Evolutionary conservation across 78 protist species (phyloP).

Genomic region (Bodo saltans): DNA sequence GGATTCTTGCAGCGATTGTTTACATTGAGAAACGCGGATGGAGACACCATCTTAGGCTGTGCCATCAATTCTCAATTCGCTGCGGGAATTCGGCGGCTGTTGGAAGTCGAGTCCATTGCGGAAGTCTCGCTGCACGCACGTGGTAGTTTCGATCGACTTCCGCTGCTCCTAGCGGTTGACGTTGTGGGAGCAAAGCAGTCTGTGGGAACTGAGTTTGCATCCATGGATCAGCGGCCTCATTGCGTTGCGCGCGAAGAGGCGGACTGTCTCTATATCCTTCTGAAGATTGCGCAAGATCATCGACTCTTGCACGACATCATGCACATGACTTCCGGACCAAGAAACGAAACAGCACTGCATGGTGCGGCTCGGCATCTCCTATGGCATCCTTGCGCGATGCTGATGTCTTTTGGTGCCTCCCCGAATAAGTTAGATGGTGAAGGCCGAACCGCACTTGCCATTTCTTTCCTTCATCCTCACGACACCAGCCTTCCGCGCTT

Average conservation of each 20-base stretch:
- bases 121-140: neutral
- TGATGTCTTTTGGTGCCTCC: neutral
- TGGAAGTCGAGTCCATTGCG: neutral
- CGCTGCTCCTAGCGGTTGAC: neutral
- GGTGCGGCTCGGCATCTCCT: neutral
- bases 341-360: neutral
- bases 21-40: neutral
- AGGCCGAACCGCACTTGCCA: neutral
- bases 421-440: neutral
- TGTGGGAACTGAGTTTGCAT: neutral
- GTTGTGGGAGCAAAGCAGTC: neutral
- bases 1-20: too few species aligned
- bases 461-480: neutral
- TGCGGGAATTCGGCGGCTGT: neutral
- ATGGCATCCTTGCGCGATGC: neutral
- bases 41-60: neutral
- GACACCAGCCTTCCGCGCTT: neutral
- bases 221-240: neutral
- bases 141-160: neutral
- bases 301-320: too few species aligned
- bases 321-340: neutral
- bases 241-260: neutral
- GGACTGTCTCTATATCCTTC: neutral
- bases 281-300: neutral
- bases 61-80: neutral